Percentiles rank a stretch among this genome's conserved stretches.
These are phyloP conservation scores for Lathyrus tuberosus DNA, from an alignment of 306 rosid species.

Conservation along the genomic window DNA sequence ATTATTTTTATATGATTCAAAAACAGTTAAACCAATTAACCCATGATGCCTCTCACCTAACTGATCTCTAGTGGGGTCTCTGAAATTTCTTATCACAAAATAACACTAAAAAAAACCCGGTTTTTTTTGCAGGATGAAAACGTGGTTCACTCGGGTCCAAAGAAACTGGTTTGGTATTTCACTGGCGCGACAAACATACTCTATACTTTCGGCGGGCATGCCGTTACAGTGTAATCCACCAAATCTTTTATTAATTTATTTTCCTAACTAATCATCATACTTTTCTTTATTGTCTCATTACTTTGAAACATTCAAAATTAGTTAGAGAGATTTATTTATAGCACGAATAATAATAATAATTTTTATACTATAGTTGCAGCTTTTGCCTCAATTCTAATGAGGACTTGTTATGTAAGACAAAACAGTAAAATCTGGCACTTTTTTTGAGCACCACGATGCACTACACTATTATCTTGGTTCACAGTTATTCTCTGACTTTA, in stretches of 20 bases:
- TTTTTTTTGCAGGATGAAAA: slow-evolving; percentile 61
- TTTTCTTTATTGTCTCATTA: slow-evolving; percentile 47
- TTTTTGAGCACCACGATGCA: slow-evolving; percentile 24
- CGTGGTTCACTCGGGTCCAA: slow-evolving; percentile 80
- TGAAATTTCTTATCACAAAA: background rate
- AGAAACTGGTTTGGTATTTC: slow-evolving; percentile 75
- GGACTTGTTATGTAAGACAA: slow-evolving; percentile 45
- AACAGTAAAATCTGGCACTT: slow-evolving; percentile 45
- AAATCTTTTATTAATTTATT: slow-evolving; percentile 7
- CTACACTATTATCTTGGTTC: slow-evolving; percentile 41
- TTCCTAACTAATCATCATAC: slow-evolving; percentile 41
- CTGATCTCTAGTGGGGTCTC: slow-evolving; percentile 1
- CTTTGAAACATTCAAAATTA: slow-evolving; percentile 33
- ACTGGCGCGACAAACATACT: slow-evolving; percentile 97
- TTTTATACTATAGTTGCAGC: slow-evolving; percentile 46
- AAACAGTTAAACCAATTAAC: background rate
- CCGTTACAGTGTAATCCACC: slow-evolving; percentile 85
- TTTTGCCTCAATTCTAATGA: slow-evolving; percentile 52
- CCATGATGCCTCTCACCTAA: too few relatives aligned
- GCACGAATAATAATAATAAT: slow-evolving; percentile 19
- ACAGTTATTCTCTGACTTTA: slow-evolving; percentile 34
- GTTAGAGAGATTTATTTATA: slow-evolving; percentile 33
- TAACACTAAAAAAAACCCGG: background rate
- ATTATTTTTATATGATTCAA: background rate
- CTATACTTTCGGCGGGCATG: slow-evolving; percentile 99